Conservation (phyloP, 2,329 filamentous ascomycete genomes). For the Drechslerella stenobrocha region DNA sequence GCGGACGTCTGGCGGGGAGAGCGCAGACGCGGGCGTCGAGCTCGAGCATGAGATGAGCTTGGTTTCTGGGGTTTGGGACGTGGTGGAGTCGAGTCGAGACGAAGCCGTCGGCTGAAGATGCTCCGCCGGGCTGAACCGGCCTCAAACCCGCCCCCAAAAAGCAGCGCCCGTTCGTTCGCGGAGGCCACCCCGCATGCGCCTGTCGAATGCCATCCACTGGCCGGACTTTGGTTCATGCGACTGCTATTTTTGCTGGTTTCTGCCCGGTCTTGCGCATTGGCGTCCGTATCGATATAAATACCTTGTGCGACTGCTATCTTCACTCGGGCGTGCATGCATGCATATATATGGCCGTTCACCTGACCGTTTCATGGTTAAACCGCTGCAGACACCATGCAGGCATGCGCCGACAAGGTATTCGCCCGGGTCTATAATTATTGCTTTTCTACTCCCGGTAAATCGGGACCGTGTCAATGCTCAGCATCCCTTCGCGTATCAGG, state of each 20-base stretch:
- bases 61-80: background rate
- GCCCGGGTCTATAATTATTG: too few relatives aligned
- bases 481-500: too few relatives aligned
- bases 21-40: background rate
- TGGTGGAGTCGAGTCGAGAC: constrained; percentile 5
- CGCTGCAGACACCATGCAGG: background rate
- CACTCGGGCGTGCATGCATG: background rate
- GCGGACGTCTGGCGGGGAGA: constrained; percentile 27
- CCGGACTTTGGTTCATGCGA: background rate
- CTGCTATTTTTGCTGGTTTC: constrained; percentile 4
- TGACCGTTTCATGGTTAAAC: constrained; percentile 2
- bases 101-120: constrained; percentile 1
- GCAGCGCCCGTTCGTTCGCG: constrained; percentile 1
- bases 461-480: too few relatives aligned
- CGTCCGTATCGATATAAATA: background rate
- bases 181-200: background rate
- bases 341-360: too few relatives aligned
- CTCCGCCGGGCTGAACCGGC: background rate
- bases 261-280: background rate
- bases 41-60: constrained; percentile 19
- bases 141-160: background rate
- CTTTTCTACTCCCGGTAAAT: too few relatives aligned
- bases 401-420: too few relatives aligned
- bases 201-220: background rate
- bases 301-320: background rate